A percentile compares a stretch with the other conserved stretches of the same genome.
Evolutionary conservation across 139 green algal genomes (phyloP).

Genomic region (Closterium sp.): DNA sequence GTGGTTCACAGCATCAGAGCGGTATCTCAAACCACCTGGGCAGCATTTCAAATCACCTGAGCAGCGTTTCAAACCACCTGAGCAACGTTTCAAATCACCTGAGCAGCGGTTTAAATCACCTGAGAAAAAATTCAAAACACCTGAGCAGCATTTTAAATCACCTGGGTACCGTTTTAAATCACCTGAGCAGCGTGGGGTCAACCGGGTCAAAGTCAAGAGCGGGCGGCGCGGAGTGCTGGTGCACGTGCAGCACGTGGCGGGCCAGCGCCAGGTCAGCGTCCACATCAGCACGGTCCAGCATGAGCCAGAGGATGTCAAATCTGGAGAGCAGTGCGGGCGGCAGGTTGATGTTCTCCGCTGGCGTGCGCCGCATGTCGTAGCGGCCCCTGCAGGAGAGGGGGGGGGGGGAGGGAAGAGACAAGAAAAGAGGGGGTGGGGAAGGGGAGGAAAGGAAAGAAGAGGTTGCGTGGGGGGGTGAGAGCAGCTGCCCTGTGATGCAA

Average conservation of each 20-base stretch:
- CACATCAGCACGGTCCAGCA: constrained; percentile 80
- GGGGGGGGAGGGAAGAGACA: not conserved
- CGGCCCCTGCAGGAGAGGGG: constrained; percentile 61
- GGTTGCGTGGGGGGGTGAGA: not conserved
- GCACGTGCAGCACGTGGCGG: constrained; percentile 90
- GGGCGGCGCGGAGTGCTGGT: constrained; percentile 58
- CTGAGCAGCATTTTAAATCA: not conserved
- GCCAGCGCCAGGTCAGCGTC: constrained; percentile 78
- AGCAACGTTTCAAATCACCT: not conserved
- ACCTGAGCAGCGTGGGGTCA: constrained; percentile 20
- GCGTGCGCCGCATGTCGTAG: constrained; percentile 86
- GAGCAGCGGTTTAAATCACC: not conserved
- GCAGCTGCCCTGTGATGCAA: too few species aligned
- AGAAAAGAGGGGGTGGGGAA: not conserved
- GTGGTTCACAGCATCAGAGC: not conserved
- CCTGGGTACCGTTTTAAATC: not conserved
- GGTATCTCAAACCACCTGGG: not conserved
- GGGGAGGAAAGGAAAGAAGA: not conserved
- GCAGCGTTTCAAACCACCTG: not conserved
- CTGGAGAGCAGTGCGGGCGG: constrained; percentile 84
- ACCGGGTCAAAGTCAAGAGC: constrained; percentile 48
- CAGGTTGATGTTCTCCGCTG: constrained; percentile 97
- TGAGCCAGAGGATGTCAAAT: constrained; percentile 98
- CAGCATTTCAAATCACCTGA: not conserved
- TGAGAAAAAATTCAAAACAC: not conserved